phyloP scores from a whole-genome alignment of 768 basidiomycete species.

The Amanita brunnescens region DNA sequence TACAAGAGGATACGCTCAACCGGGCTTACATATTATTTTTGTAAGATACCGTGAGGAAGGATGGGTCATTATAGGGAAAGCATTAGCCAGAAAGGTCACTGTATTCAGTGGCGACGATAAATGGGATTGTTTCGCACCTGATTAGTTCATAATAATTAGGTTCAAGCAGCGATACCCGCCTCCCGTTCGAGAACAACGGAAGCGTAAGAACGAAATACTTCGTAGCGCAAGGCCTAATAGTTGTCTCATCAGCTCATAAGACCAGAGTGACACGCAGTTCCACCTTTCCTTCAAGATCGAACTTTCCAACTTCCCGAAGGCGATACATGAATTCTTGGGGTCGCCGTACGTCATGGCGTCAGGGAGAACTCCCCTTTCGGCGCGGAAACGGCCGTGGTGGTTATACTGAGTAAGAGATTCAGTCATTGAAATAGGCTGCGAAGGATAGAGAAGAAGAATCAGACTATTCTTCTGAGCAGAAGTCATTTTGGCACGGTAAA shows the following conservation, averaged over 20 bases:
- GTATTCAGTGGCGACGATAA: constrained; percentile 59
- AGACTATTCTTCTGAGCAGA: no score
- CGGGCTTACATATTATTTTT: constrained; percentile 45
- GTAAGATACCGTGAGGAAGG: constrained; percentile 48
- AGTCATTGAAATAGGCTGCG: not conserved
- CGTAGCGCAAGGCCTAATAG: constrained; percentile 38
- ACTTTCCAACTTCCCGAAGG: constrained; percentile 48
- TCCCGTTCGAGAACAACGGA: constrained; percentile 53
- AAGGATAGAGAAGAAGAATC: no score
- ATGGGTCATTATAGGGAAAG: constrained; percentile 53
- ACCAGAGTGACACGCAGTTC: not conserved
- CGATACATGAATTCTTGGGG: constrained; percentile 43
- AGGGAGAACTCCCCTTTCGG: constrained; percentile 44
- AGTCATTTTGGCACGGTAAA: no score
- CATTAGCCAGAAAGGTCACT: constrained; percentile 20
- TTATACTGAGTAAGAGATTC: constrained; percentile 37
- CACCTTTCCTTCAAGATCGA: constrained; percentile 41
- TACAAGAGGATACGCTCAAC: not conserved
- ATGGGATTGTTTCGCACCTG: constrained; percentile 17
- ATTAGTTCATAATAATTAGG: not conserved
- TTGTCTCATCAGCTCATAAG: constrained; percentile 17
- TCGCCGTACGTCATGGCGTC: constrained; percentile 48
- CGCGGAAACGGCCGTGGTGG: constrained; percentile 44
- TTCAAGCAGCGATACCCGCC: constrained; percentile 17
- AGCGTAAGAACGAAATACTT: constrained; percentile 50